These are phyloP conservation scores for Bombardia bombarda DNA, from an alignment of 495 filamentous ascomycete species.

Conservation along the genomic window DNA sequence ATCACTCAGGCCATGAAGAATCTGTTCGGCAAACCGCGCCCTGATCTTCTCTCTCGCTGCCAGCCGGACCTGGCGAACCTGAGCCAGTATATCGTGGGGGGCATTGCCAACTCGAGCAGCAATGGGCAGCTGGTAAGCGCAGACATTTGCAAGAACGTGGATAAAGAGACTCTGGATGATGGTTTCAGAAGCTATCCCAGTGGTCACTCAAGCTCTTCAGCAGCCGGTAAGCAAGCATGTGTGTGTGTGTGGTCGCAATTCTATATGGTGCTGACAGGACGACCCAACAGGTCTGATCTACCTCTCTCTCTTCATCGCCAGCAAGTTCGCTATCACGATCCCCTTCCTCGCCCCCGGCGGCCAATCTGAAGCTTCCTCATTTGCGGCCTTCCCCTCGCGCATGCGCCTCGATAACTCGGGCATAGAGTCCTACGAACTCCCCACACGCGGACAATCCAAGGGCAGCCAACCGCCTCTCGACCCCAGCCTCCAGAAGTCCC, in stretches of 20 bases:
- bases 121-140: conserved; percentile 52
- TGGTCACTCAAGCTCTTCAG: conserved; percentile 55
- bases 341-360: conserved; percentile 46
- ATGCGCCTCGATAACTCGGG: conserved; percentile 15
- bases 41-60: conserved; percentile 70
- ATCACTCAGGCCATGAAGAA: conserved; percentile 82
- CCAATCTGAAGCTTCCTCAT: conserved; percentile 23
- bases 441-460: conserved; percentile 16
- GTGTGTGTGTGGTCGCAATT: conserved; percentile 1
- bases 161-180: conserved; percentile 63
- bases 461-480: conserved; percentile 17
- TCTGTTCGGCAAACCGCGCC: conserved; percentile 75
- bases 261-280: too few species aligned
- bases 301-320: conserved; percentile 60
- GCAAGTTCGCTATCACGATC: conserved; percentile 51
- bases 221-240: conserved; percentile 42
- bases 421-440: conserved; percentile 21
- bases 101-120: conserved; percentile 20
- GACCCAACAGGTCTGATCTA: conserved; percentile 54
- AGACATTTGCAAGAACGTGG: conserved; percentile 60
- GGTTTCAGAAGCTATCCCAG: conserved; percentile 83
- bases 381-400: conserved; percentile 44
- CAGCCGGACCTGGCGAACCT: conserved; percentile 45
- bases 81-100: conserved; percentile 33
- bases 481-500: conserved; percentile 20